Conservation (phyloP, 352 stramenopile species). For the Phytopythium boreale region DNA sequence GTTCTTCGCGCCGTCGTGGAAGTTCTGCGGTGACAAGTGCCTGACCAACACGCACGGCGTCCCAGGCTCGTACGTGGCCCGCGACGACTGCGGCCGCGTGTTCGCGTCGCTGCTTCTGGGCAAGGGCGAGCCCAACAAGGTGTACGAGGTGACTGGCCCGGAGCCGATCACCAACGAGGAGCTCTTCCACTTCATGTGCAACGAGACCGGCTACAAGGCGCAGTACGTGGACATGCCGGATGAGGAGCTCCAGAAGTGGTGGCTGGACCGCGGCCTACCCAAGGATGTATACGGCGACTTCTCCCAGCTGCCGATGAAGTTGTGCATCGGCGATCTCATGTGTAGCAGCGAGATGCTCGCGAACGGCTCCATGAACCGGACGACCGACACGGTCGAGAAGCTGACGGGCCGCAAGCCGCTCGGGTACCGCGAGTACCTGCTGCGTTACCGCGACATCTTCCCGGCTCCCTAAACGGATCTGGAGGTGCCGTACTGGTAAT, state of each 20-base stretch:
- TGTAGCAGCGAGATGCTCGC: conserved; percentile 25
- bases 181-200: conserved; percentile 24
- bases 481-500: conserved; percentile 7
- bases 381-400: conserved; percentile 19
- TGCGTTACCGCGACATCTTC: conserved; percentile 18
- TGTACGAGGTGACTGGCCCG: conserved; percentile 22
- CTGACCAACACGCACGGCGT: conserved; percentile 26
- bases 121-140: conserved; percentile 22
- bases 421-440: conserved; percentile 16
- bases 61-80: conserved; percentile 21
- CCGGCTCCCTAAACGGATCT: conserved; percentile 18
- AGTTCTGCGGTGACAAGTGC: conserved; percentile 29
- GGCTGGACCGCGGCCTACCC: conserved; percentile 20
- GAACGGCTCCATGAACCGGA: conserved; percentile 23
- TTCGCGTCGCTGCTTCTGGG: conserved; percentile 20
- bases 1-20: conserved; percentile 26
- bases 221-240: conserved; percentile 28
- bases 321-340: conserved; percentile 27
- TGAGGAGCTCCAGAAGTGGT: conserved; percentile 24
- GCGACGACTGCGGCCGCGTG: conserved; percentile 22
- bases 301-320: conserved; percentile 24
- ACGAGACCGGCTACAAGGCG: conserved; percentile 22
- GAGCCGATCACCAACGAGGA: conserved; percentile 17
- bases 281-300: conserved; percentile 21
- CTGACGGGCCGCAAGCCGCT: conserved; percentile 24